Percentiles rank a stretch among this genome's conserved stretches.
These are phyloP conservation scores for Nitzschia sp. DNA, from an alignment of 108 stramenopile species.

Conservation along the genomic window DNA sequence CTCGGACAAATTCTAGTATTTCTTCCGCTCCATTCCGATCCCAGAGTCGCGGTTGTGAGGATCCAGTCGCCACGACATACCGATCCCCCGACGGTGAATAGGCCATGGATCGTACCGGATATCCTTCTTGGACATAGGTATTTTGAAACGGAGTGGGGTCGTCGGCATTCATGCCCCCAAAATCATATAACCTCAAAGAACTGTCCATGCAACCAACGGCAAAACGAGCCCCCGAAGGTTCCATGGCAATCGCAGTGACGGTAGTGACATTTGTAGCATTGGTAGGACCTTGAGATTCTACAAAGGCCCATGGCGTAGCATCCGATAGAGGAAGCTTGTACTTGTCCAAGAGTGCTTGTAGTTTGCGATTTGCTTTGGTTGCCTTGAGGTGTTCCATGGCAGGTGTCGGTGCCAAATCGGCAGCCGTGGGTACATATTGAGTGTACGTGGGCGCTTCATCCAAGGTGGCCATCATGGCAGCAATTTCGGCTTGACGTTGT, in stretches of 20 bases:
- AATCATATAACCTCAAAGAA: conserved; percentile 77
- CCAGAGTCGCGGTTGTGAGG: conserved; percentile 79
- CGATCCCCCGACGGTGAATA: conserved; percentile 72
- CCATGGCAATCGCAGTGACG: conserved; percentile 43
- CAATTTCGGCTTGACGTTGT: conserved; percentile 81
- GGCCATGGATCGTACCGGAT: conserved; percentile 32
- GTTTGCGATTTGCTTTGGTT: too few relatives aligned
- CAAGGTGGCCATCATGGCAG: conserved; percentile 80
- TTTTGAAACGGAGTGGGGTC: conserved; percentile 38
- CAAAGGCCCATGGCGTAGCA: conserved; percentile 1
- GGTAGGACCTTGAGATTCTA: conserved; percentile 21
- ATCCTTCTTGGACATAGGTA: conserved; percentile 58
- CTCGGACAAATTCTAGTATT: conserved; percentile 72
- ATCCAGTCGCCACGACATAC: conserved; percentile 76
- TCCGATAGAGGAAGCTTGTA: conserved; percentile 27
- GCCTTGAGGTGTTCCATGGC: too few relatives aligned
- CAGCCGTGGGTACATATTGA: too few relatives aligned
- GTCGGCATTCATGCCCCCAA: conserved; percentile 76
- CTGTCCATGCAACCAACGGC: conserved; percentile 77
- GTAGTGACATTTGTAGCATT: too few relatives aligned
- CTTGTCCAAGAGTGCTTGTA: conserved; percentile 25
- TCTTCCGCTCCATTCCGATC: conserved; percentile 81
- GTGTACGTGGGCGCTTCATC: conserved; percentile 67
- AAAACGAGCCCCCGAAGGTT: conserved; percentile 85
- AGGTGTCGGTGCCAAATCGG: too few relatives aligned